Percentiles rank a stretch among this genome's conserved stretches.
Conservation (phyloP, 192 early-diverging fungal genomes). For the Podila epigama region DNA sequence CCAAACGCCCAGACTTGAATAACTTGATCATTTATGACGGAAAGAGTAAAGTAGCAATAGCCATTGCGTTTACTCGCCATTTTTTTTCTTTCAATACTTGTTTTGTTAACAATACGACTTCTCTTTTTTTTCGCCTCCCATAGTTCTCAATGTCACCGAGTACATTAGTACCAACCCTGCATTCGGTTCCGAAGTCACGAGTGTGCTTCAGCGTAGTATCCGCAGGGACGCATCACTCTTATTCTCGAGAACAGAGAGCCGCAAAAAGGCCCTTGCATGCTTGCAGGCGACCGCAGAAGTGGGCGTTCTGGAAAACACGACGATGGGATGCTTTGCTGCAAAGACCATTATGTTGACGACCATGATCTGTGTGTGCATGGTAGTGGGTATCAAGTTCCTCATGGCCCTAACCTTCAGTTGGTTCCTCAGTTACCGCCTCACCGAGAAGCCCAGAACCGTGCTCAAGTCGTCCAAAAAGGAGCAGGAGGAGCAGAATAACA, state of each 20-base stretch:
- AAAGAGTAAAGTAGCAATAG: conserved; percentile 5
- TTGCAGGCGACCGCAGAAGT: conserved; percentile 14
- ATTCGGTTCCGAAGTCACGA: conserved; percentile 18
- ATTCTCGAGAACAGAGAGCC: conserved; percentile 18
- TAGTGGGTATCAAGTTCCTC: conserved; percentile 48
- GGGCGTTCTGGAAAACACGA: conserved; percentile 49
- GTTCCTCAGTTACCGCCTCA: conserved; percentile 50
- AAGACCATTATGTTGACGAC: conserved; percentile 37
- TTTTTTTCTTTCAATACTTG: too few species aligned
- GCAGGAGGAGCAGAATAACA: conserved; percentile 2
- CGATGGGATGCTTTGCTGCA: conserved; percentile 51
- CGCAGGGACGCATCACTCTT: conserved; percentile 23
- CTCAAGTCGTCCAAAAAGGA: conserved; percentile 13
- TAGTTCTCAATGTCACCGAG: conserved; percentile 33
- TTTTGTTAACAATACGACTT: too few species aligned
- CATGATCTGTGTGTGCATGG: conserved; percentile 46
- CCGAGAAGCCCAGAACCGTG: conserved; percentile 27
- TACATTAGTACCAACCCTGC: background rate
- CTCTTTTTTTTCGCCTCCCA: background rate
- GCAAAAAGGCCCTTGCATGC: conserved; percentile 19
- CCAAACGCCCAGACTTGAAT: conserved; percentile 3
- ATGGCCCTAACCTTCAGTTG: conserved; percentile 52
- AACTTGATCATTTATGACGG: conserved; percentile 33
- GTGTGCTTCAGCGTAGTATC: background rate
- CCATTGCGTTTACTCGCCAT: too few species aligned